Evolutionary conservation across 139 green algal genomes (phyloP), one percentile per base, ranked within the genome.

Genomic region (Coccomyxa sp.): DNA sequence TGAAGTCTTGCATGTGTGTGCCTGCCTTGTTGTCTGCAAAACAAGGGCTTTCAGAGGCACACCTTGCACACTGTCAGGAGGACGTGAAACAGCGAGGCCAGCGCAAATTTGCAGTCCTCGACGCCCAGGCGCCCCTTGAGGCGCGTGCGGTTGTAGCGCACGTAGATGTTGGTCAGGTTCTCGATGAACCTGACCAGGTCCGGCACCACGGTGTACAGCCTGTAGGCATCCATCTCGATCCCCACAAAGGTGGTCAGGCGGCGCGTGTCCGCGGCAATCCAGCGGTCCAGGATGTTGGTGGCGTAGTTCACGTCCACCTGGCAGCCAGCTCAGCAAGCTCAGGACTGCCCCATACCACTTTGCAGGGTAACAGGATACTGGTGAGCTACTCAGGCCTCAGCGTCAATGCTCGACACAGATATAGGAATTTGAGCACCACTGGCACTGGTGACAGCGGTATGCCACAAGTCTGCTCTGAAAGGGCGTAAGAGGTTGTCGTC

Each of bases 111-210:
- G 35, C 80, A 84, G 88, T 98, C 94, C 10, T 88, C 88, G 31
- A 7, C 38, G n/a, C 92, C 92, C 70, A 89, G 89, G 74, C 76
- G 64, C 29, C 92, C 92, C 86, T 97, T 98, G 70, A 98, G 85
- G n/a, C 96, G 89, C 86, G 92, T 95, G 78, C 97, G 90, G 90
- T 99, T 99, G 88, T 94, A 98, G 36, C 97, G 88, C 78, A 99
- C 95, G 82, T 99, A 99, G 69, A 99, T 90, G 85, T 99, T 99
- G 75, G 97, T 99, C 31, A 99, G 89, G 64, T 84, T 83, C 40
- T 98, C 97, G 74, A 99, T 97, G 89, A 99, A 99, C 74, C 92
- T 90, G 70, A 95, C 92, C 75, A 98, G 88, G 85, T 87, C 90
- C 9, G 94, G 94, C 73, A 97, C 91, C 68, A 98, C 94, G 5